Base-by-base conservation (phyloP, 176 grass and related monocot genomes). In the Triticum dicoccoides region DNA sequence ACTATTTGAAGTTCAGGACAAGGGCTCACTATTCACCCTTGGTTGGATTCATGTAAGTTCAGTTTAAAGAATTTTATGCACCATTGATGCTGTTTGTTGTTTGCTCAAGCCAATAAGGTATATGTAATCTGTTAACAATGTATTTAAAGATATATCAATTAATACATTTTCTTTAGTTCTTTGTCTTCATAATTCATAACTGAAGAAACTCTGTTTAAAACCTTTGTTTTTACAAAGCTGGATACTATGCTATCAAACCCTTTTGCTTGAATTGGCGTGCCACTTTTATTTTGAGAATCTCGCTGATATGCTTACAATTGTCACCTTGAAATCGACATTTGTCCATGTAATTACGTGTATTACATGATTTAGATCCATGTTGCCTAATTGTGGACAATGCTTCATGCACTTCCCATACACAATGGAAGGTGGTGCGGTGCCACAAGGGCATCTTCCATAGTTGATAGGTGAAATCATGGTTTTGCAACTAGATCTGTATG, bases 1-100 rank as follows among this genome's bases (percentile, higher is more conserved):
- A 89, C 80, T 99, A 94, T 99, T 96, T 67, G 92, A 99, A 42
- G 94, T 96, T 88, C 97, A 99, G 93, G 97, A 99, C 80, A 93
- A 78, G 30, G 79, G 88, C 12, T 99, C 97, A 49, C 90, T 99
- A 78, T 99, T 99, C 82, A 96, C 97, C 80, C 97, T 99, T 86
- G 97, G 97, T 52, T 99, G 97, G 97, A 99, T 99, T 91, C 97
- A 99, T 92, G 97, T 99, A 96, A 96, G 97, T 89, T 89, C 47
- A 13, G 34, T 90, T 86, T 66, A 79, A 74, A 70, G 32, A 73
- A 70, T 49, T 23, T 65, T 86, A 13, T 59, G 5, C 65, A 79
- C 49, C n/a, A 70, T 29, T 38, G 61, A 85, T 25, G 32, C 8
- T 58, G 30, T 62, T 39, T 80, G 67, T 82, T 85, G 21, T 73